These are phyloP conservation scores for Pythium sukuiense DNA, from an alignment of 352 stramenopile species.

Conservation along the genomic window DNA sequence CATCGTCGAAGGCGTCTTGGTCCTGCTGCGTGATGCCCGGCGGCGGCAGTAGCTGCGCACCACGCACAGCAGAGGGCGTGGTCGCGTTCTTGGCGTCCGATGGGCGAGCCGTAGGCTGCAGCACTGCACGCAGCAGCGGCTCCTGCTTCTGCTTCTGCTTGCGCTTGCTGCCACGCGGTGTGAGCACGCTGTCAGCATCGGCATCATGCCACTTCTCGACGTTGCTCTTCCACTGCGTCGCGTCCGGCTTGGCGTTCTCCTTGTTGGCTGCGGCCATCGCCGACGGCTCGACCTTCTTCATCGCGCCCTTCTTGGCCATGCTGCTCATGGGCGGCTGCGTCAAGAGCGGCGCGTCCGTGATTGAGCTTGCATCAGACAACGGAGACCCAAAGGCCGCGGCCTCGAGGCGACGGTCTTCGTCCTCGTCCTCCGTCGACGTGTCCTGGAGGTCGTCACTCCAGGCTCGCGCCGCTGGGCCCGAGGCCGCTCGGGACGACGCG, in stretches of 20 bases:
- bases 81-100: not conserved
- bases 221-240: conserved; percentile 41
- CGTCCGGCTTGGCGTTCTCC: conserved; percentile 9
- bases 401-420: conserved; percentile 18
- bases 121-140: not conserved
- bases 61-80: not conserved
- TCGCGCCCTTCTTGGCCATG: conserved; percentile 17
- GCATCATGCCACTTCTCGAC: conserved; percentile 44
- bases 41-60: conserved; percentile 11
- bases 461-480: conserved; percentile 1
- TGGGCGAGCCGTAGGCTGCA: not conserved
- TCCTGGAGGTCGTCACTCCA: conserved; percentile 18
- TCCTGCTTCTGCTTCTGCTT: conserved; percentile 16
- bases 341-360: conserved; percentile 1
- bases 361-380: not conserved
- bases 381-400: not conserved
- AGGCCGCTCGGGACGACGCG: not conserved
- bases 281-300: conserved; percentile 24
- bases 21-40: not conserved
- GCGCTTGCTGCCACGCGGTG: conserved; percentile 30
- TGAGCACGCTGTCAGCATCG: conserved; percentile 29
- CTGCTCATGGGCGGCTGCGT: not conserved
- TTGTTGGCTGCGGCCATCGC: conserved; percentile 3
- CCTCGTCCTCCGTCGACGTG: conserved; percentile 21
- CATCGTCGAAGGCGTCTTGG: not conserved